Evolutionary conservation across 2,329 filamentous ascomycete genomes (phyloP).

Genomic region (Aspergillus floridensis): DNA sequence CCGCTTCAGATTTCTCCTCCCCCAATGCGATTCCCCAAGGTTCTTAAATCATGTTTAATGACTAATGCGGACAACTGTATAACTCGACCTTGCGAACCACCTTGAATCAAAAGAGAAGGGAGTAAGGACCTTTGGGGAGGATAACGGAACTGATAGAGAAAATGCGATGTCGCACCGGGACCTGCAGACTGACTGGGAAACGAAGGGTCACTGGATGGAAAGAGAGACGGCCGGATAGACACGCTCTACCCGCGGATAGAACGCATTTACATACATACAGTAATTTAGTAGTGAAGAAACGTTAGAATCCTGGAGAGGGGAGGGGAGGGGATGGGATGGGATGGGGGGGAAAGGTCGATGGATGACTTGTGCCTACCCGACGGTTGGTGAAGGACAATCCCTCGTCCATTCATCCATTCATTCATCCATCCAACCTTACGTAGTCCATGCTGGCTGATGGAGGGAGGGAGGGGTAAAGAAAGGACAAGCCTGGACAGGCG

Average conservation of each 20-base stretch:
- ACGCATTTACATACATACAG: background rate
- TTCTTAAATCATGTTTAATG: background rate
- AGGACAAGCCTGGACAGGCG: slow-evolving; percentile 25
- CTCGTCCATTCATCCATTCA: background rate
- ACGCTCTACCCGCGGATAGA: slow-evolving; percentile 7
- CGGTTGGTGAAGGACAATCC: background rate
- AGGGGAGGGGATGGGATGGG: background rate
- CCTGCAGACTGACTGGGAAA: slow-evolving; percentile 10
- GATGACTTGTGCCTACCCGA: background rate
- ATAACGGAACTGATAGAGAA: background rate
- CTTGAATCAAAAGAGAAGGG: background rate
- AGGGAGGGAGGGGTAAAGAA: slow-evolving; percentile 23
- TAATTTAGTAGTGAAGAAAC: too few relatives aligned
- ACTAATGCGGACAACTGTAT: background rate
- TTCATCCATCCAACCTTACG: slow-evolving; percentile 15
- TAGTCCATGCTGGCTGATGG: slow-evolving; percentile 17
- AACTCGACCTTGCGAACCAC: background rate
- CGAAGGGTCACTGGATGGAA: background rate
- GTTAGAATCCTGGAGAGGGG: background rate
- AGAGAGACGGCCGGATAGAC: background rate
- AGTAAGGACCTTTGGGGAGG: background rate
- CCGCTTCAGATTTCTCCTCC: background rate
- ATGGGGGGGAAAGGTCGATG: background rate
- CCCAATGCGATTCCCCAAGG: background rate
- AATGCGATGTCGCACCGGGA: slow-evolving; percentile 11